Evolutionary conservation across 2,329 filamentous ascomycete genomes (phyloP).

Genomic region (Colletotrichum phormii): DNA sequence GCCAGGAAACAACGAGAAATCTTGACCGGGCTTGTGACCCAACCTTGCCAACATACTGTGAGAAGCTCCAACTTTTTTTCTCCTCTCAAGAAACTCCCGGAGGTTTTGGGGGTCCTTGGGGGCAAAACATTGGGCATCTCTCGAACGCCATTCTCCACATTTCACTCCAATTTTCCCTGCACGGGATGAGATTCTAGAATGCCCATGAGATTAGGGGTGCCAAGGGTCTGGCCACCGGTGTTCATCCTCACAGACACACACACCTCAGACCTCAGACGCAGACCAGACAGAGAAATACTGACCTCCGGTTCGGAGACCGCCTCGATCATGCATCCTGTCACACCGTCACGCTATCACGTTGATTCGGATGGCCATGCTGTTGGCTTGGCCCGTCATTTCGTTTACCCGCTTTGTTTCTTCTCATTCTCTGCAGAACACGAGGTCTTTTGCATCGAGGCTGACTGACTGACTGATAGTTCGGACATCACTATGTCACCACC

Average conservation of each 20-base stretch:
- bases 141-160: constrained; percentile 13
- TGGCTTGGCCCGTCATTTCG: not conserved
- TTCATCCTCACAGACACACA: not conserved
- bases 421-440: constrained; percentile 18
- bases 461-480: constrained; percentile 5
- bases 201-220: constrained; percentile 5
- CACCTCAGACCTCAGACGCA: not conserved
- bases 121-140: constrained; percentile 17
- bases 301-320: constrained; percentile 18
- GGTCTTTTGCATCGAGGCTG: constrained; percentile 3
- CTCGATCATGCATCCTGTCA: constrained; percentile 1
- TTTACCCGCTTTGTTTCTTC: not conserved
- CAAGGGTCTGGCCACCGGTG: constrained; percentile 11
- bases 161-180: constrained; percentile 19
- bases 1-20: constrained; percentile 12
- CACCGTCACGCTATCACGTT: constrained; percentile 18
- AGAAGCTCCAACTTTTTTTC: constrained; percentile 18
- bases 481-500: not conserved
- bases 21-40: constrained; percentile 18
- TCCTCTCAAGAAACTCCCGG: not conserved
- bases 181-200: constrained; percentile 29
- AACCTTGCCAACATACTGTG: not conserved
- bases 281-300: not conserved
- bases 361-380: constrained; percentile 13
- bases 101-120: not conserved